Base-by-base conservation (phyloP, 2,329 filamentous ascomycete genomes). In the Blastomyces emzantsi region DNA sequence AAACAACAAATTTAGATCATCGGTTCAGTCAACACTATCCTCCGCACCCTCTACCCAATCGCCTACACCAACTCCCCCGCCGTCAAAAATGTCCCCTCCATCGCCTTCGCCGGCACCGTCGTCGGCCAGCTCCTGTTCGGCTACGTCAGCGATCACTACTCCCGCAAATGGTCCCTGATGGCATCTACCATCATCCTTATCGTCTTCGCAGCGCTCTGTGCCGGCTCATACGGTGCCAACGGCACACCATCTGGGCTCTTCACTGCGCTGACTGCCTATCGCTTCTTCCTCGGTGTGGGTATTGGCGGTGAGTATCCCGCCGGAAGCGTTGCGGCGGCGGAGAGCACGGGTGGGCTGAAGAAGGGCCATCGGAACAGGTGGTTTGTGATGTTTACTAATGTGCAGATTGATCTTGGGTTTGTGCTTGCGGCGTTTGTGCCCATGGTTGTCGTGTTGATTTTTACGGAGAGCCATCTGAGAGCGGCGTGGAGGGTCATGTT, bases 371-470 rank as follows among this genome's bases (percentile, higher is more conserved):
- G 92, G n/a, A 93, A 97, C 73, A 82, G 89, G 49, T 96, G 91
- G 90, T 97, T 92, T 72, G 90, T 93, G 69, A 81, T 96, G 67
- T 95, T 94, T 75, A 96, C 90, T 57, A 95, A 95, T 75, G 85
- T 89, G 30, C 89, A 92, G 80, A 95, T 96, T 65, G 90, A 95
- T 72, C 84, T 86, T 62, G 92, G 90, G 0, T 96, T 95, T 67
- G 89, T 95, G 1, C 80, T 93, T 63, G 87, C 90, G 9, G 87
- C 90, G 0, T 85, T 96, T 66, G 85, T 94, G 1, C 90, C 91
- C 0, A 86, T 87, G 76, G 79, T 89, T 56, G 74, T 88, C 36
- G 82, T 85, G 15, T 69, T 85, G 68, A 83, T 87, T 28, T 80
- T 82, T 64, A 73, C 87, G 72, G 72, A 87, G 68, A 75, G 82